Base-by-base conservation (phyloP, 495 filamentous ascomycete genomes). In the Zalerion maritima region DNA sequence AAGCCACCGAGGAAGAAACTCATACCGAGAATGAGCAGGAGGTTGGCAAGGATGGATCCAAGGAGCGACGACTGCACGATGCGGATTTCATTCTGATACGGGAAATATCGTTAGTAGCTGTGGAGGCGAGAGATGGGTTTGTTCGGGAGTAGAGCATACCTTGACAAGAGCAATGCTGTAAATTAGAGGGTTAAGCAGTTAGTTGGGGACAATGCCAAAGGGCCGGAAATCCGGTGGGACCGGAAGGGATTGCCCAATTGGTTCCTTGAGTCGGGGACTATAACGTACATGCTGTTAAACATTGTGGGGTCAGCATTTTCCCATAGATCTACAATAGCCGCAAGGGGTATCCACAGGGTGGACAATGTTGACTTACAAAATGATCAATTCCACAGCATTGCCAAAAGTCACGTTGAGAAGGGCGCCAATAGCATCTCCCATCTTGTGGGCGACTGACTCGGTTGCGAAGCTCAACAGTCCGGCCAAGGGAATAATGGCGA, bases 1-100 rank as follows among this genome's bases (percentile, higher is more conserved):
- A 93, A 60, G 32, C 85, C 85, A 42, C 85, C 85, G 20, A 87
- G 58, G 19, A 91, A 57, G 49, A 92, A 92, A 21, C 77, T 77
- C 81, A 92, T 87, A 38, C 85, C 85, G 35, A 92, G 58, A 47
- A 93, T 92, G 26, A 93, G 66, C 8, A 94, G 64, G 23, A 93
- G 51, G 41, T 93, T 92, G 20, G 81, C 78, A 28, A 94, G 61
- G 38, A 93, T 91, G 0, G 83, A 91, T 13, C 85, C 85, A 13
- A 93, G 58, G 35, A 93, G 57, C 0, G 84, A 85, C 18, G 85
- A 81, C 54, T 93, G 85, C 4, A 93, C 83, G 38, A 92, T 85
- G 23, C 71, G 66, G 38, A 94, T 92, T 54, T 93, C 74, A 54
- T 83, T 67, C 69, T 74, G 31, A n/a, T n/a, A n/a, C n/a, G n/a